Percentiles rank a stretch among this genome's conserved stretches.
phyloP scores from a whole-genome alignment of 164 flowering plant genomes.

The Taxillus chinensis region DNA sequence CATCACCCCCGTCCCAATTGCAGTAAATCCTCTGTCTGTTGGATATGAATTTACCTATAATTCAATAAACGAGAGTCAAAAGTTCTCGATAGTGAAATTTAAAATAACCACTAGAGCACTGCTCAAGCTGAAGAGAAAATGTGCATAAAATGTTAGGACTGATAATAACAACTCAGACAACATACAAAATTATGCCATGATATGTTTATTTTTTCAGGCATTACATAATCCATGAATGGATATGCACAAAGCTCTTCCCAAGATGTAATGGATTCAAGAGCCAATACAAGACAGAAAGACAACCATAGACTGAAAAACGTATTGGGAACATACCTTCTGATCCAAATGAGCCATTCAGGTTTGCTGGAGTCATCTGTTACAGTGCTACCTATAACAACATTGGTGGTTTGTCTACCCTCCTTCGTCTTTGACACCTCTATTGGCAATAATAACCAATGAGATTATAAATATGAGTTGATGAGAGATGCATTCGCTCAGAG shows the following conservation, averaged over 20 bases:
- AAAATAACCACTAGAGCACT: neutral
- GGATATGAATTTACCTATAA: conserved; percentile 82
- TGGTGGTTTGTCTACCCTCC: conserved; percentile 97
- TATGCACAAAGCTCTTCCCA: neutral
- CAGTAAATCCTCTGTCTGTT: conserved; percentile 89
- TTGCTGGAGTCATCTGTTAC: conserved; percentile 74
- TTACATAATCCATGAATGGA: neutral
- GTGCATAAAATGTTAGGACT: neutral
- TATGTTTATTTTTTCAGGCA: neutral
- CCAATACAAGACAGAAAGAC: neutral
- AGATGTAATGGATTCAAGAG: neutral
- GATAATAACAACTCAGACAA: neutral
- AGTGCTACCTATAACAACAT: conserved; percentile 93
- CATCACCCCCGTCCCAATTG: conserved; percentile 98
- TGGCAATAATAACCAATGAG: conserved; percentile 7
- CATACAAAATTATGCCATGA: neutral
- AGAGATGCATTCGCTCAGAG: no score
- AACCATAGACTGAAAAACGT: neutral
- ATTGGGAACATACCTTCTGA: conserved; percentile 53
- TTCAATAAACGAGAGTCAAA: neutral
- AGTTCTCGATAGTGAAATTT: neutral
- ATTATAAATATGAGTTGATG: no score
- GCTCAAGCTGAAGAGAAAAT: neutral
- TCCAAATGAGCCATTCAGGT: conserved; percentile 92
- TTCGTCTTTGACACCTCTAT: conserved; percentile 95